Evolutionary conservation across 2,329 filamentous ascomycete genomes (phyloP).

Genomic region (Xylaria sp.): DNA sequence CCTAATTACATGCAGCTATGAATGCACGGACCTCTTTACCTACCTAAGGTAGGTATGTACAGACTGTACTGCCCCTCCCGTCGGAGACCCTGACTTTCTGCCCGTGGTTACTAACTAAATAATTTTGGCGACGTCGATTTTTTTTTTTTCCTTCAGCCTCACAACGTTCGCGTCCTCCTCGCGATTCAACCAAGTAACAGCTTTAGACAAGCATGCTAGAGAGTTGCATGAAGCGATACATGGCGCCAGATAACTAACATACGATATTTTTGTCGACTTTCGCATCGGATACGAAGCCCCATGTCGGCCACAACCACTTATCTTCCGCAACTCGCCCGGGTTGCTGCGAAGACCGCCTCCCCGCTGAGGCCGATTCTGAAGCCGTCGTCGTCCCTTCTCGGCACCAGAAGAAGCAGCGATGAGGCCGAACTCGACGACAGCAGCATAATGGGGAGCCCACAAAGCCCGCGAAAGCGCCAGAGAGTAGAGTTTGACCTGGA

Average conservation of each 20-base stretch:
- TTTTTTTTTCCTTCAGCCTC: slow-evolving; percentile 7
- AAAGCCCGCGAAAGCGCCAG: slow-evolving; percentile 55
- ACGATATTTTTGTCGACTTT: not conserved
- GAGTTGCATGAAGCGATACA: slow-evolving; percentile 17
- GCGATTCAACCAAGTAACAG: slow-evolving; percentile 1
- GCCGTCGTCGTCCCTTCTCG: slow-evolving; percentile 47
- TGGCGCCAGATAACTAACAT: slow-evolving; percentile 9
- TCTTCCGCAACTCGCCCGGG: slow-evolving; percentile 29
- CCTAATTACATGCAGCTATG: no score
- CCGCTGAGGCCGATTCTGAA: slow-evolving; percentile 59
- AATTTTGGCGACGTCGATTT: not conserved
- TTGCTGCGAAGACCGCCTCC: slow-evolving; percentile 39
- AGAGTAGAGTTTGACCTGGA: slow-evolving; percentile 63
- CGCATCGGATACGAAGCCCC: slow-evolving; percentile 5
- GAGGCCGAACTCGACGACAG: slow-evolving; percentile 46
- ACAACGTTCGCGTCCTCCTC: slow-evolving; percentile 2
- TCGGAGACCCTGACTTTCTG: not conserved
- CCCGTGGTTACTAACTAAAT: slow-evolving; percentile 2
- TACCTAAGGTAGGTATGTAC: no score
- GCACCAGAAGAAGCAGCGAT: slow-evolving; percentile 46
- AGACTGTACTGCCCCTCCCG: no score
- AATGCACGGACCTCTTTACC: no score
- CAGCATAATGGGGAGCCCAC: slow-evolving; percentile 39
- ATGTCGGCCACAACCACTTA: slow-evolving; percentile 32
- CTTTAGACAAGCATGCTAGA: slow-evolving; percentile 26